These are phyloP conservation scores for Pseudodiploospora longispora DNA, from an alignment of 2,329 filamentous ascomycete species.

Conservation along the genomic window DNA sequence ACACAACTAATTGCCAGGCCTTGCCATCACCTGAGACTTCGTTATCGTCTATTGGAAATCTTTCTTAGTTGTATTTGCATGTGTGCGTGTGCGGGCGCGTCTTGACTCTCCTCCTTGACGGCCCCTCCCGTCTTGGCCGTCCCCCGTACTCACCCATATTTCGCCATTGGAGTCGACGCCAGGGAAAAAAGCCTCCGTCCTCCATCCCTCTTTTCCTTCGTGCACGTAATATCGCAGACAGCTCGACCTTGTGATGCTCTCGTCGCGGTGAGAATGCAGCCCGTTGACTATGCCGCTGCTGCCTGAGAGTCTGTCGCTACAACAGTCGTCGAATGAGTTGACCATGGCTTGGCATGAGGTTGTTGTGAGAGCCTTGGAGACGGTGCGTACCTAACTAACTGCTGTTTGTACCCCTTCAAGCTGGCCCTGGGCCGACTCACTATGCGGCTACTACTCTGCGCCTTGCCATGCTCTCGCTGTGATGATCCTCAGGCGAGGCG, in stretches of 20 bases:
- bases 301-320: conserved; percentile 4
- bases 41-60: too few species aligned
- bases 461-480: too few species aligned
- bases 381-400: conserved; percentile 2
- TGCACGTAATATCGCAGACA: not conserved
- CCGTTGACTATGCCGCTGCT: conserved; percentile 3
- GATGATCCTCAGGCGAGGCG: too few species aligned
- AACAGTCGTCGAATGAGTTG: conserved; percentile 4
- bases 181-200: not conserved
- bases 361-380: conserved; percentile 5
- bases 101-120: not conserved
- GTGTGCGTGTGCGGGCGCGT: not conserved
- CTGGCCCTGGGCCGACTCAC: not conserved
- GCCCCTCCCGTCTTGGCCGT: not conserved
- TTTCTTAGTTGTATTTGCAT: not conserved
- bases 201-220: not conserved
- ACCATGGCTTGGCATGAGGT: conserved; percentile 5
- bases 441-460: too few species aligned
- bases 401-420: not conserved
- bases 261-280: conserved; percentile 7
- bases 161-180: not conserved
- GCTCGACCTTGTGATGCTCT: not conserved
- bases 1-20: too few species aligned
- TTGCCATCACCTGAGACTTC: too few species aligned
- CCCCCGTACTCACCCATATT: not conserved